Percentiles rank a stretch among this genome's conserved stretches.
phyloP scores from a whole-genome alignment of 2,329 filamentous ascomycete genomes.

The Trichophyton schoenleinii region DNA sequence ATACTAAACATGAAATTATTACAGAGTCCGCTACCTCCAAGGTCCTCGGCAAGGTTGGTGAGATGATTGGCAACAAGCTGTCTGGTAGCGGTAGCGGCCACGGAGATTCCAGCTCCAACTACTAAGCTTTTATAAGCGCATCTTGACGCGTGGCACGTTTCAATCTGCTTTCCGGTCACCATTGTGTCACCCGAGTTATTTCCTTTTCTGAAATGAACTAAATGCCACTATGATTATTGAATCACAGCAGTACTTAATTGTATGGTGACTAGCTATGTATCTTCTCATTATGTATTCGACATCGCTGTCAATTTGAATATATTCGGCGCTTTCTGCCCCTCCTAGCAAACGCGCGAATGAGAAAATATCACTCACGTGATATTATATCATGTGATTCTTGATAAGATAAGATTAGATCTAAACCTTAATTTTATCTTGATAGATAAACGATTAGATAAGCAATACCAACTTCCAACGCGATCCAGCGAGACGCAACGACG shows the following conservation, averaged over 20 bases:
- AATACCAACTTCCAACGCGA: background rate
- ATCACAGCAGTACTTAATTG: background rate
- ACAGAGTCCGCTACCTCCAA: constrained; percentile 7
- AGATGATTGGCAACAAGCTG: constrained; percentile 7
- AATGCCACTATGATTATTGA: background rate
- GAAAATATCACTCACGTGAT: background rate
- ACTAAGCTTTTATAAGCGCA: background rate
- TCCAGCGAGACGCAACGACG: background rate
- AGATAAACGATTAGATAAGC: background rate
- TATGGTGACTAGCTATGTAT: background rate
- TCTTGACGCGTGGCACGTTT: background rate
- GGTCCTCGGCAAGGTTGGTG: constrained; percentile 8
- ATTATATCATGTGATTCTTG: background rate
- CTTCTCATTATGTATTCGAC: background rate
- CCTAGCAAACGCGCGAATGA: too few relatives aligned
- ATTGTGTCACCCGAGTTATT: background rate
- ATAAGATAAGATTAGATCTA: constrained; percentile 2
- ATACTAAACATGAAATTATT: background rate
- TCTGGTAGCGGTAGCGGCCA: background rate
- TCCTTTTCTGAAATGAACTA: background rate
- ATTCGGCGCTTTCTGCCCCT: too few relatives aligned
- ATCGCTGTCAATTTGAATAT: background rate
- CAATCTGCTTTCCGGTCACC: background rate
- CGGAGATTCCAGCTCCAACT: background rate
- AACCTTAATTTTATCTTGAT: background rate